Percentiles rank a stretch among this genome's conserved stretches.
Evolutionary conservation across 768 basidiomycete genomes (phyloP).

Genomic region (Podaxis pistillaris): DNA sequence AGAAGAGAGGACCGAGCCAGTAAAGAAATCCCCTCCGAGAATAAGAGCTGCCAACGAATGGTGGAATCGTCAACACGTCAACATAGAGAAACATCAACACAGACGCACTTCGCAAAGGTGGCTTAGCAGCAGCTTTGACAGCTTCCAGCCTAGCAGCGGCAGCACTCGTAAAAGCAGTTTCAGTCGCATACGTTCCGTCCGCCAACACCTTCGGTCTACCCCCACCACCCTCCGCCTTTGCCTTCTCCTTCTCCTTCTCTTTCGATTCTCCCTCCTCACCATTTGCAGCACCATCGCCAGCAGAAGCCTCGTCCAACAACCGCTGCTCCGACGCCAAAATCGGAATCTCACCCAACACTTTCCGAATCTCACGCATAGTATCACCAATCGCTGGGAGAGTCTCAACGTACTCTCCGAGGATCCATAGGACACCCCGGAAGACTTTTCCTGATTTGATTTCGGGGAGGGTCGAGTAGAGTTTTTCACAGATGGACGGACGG

Average conservation of each 20-base stretch:
- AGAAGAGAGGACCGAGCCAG: conserved; percentile 85
- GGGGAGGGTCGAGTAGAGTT: conserved; percentile 74
- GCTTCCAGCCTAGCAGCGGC: conserved; percentile 68
- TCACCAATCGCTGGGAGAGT: conserved; percentile 62
- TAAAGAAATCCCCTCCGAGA: conserved; percentile 96
- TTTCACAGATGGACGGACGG: conserved; percentile 78
- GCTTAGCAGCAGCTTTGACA: conserved; percentile 85
- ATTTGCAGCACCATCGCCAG: conserved; percentile 27
- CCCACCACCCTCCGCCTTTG: conserved; percentile 41
- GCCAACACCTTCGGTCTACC: conserved; percentile 80
- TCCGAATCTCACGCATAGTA: conserved; percentile 76
- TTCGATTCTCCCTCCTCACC: conserved; percentile 40
- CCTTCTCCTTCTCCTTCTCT: conserved; percentile 44
- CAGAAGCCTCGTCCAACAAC: conserved; percentile 73
- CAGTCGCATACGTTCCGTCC: conserved; percentile 97
- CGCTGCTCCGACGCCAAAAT: conserved; percentile 90
- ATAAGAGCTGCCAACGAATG: conserved; percentile 58
- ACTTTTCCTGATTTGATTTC: conserved; percentile 97
- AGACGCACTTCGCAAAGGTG: conserved; percentile 75
- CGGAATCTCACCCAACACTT: conserved; percentile 94
- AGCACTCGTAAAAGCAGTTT: conserved; percentile 80
- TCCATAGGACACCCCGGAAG: conserved; percentile 95
- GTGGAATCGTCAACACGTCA: neutral
- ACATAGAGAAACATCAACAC: neutral
- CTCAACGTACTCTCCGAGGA: conserved; percentile 94